These are phyloP conservation scores for Furcasterigmium sp. DNA, from an alignment of 2,329 filamentous ascomycete species.

Conservation along the genomic window DNA sequence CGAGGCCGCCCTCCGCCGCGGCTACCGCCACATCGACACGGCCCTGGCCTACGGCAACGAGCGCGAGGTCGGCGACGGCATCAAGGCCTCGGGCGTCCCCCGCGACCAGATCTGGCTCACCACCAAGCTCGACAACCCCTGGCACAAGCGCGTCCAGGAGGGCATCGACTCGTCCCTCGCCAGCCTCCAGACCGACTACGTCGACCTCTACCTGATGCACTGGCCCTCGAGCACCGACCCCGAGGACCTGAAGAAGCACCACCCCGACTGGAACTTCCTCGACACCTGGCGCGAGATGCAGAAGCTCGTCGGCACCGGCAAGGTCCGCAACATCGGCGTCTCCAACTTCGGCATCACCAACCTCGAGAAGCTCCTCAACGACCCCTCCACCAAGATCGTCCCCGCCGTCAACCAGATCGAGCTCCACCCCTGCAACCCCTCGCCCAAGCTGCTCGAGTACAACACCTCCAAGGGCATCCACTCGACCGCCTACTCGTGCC, in stretches of 20 bases:
- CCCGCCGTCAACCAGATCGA: constrained; percentile 79
- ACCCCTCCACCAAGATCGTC: constrained; percentile 55
- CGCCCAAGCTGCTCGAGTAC: constrained; percentile 72
- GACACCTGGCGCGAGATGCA: constrained; percentile 74
- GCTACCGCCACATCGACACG: constrained; percentile 74
- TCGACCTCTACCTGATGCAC: constrained; percentile 69
- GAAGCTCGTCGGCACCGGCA: constrained; percentile 62
- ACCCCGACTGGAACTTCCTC: constrained; percentile 74
- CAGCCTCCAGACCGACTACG: constrained; percentile 57
- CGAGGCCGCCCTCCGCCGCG: constrained; percentile 58
- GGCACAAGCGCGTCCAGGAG: constrained; percentile 64
- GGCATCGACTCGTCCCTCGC: constrained; percentile 56
- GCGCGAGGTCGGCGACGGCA: constrained; percentile 60
- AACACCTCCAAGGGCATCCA: constrained; percentile 70
- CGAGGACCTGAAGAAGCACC: constrained; percentile 59
- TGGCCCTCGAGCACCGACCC: constrained; percentile 65
- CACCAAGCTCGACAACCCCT: constrained; percentile 78
- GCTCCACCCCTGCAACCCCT: constrained; percentile 75
- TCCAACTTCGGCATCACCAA: constrained; percentile 83
- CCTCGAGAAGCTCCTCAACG: constrained; percentile 69
- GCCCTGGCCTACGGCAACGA: constrained; percentile 77
- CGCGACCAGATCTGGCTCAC: constrained; percentile 66
- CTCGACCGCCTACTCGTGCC: constrained; percentile 67
- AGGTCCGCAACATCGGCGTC: constrained; percentile 76
- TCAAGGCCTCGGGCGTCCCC: constrained; percentile 59